phyloP scores from a whole-genome alignment of 2,329 filamentous ascomycete species.

The Fusarium stilboides region DNA sequence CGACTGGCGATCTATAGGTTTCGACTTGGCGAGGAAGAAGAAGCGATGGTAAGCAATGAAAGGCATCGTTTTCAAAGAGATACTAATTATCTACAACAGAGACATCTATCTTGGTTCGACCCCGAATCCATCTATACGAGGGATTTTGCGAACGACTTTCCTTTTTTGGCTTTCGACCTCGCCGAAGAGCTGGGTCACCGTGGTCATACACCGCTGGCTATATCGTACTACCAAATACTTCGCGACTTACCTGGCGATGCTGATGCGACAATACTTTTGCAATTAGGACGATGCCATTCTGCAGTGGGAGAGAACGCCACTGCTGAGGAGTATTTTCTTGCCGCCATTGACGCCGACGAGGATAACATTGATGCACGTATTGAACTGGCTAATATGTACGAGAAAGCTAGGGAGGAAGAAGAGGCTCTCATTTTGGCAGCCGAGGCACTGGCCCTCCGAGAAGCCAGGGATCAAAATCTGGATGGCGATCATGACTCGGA shows the following conservation, averaged over 20 bases:
- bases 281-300: constrained; percentile 78
- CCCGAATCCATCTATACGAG: constrained; percentile 67
- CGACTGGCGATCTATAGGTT: constrained; percentile 90
- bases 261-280: constrained; percentile 68
- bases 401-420: constrained; percentile 79
- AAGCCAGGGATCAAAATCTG: constrained; percentile 57
- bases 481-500: constrained; percentile 11
- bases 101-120: constrained; percentile 79
- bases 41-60: constrained; percentile 76
- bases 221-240: constrained; percentile 71
- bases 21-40: constrained; percentile 75
- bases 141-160: constrained; percentile 74
- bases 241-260: constrained; percentile 63
- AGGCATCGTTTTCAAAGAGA: not conserved
- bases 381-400: constrained; percentile 87
- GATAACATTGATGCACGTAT: constrained; percentile 82
- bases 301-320: constrained; percentile 73
- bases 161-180: constrained; percentile 83
- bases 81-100: constrained; percentile 56
- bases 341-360: constrained; percentile 79
- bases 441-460: constrained; percentile 78
- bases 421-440: constrained; percentile 84
- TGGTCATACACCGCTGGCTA: constrained; percentile 57
- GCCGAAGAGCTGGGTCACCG: constrained; percentile 61
- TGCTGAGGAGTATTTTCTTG: constrained; percentile 84